Conservation (phyloP, 148 eudicot genomes). For the Rhododendron griersonianum region DNA sequence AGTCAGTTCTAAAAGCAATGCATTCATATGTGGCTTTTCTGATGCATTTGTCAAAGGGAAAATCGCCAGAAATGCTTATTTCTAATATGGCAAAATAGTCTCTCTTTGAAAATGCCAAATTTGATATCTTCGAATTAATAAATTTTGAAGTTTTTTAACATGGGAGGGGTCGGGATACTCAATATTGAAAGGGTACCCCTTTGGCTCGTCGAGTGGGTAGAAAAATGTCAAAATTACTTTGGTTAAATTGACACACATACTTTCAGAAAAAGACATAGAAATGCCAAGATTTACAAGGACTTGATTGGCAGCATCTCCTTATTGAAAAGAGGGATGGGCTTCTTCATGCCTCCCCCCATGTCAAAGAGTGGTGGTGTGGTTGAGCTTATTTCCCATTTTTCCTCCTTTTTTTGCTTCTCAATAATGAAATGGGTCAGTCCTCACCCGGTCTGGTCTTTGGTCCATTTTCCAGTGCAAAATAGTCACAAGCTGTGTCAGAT, state of each 20-base stretch:
- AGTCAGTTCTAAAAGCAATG: not conserved
- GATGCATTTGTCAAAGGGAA: not conserved
- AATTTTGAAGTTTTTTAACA: too few species aligned
- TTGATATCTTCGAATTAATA: not conserved
- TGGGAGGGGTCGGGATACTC: not conserved
- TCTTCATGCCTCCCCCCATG: not conserved
- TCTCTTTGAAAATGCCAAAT: not conserved
- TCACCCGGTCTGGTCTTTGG: constrained; percentile 38
- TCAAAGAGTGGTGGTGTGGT: not conserved
- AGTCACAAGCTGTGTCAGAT: constrained; percentile 30
- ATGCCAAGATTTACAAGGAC: not conserved
- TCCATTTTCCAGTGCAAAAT: constrained; percentile 38
- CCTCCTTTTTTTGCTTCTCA: not conserved
- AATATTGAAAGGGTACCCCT: not conserved
- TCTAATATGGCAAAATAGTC: not conserved
- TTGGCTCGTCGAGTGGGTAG: not conserved
- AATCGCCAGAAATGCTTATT: not conserved
- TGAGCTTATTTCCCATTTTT: not conserved
- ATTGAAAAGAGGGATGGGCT: not conserved
- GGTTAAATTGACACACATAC: not conserved
- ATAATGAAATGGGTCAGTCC: constrained; percentile 18
- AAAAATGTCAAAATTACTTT: not conserved
- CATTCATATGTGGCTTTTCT: not conserved
- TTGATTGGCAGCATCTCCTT: not conserved
- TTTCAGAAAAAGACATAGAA: not conserved